These are phyloP conservation scores for Porodaedalea pini DNA, from an alignment of 1,284 basidiomycete species.

Conservation along the genomic window DNA sequence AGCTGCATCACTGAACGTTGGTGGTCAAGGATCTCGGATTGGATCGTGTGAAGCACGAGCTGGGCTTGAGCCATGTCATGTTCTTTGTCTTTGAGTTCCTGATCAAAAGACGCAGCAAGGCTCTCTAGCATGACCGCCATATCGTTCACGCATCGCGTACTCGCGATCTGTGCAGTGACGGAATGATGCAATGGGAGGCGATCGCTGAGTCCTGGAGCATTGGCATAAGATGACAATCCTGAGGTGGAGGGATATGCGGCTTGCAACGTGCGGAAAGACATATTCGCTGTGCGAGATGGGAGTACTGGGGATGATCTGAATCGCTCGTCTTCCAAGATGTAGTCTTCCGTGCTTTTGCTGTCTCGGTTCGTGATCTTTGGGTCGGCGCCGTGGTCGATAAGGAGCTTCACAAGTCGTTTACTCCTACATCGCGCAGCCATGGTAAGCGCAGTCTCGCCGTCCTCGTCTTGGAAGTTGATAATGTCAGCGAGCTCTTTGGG, in stretches of 20 bases:
- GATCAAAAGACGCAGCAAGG: conserved; percentile 90
- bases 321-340: conserved; percentile 97
- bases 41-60: conserved; percentile 82
- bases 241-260: conserved; percentile 45
- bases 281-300: conserved; percentile 55
- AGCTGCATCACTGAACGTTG: conserved; percentile 74
- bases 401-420: conserved; percentile 93
- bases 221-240: conserved; percentile 39
- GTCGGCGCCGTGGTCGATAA: conserved; percentile 96
- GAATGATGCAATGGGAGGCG: conserved; percentile 82
- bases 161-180: conserved; percentile 82
- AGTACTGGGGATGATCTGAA: conserved; percentile 89
- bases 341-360: conserved; percentile 97
- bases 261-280: conserved; percentile 68
- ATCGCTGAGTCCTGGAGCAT: conserved; percentile 50
- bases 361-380: conserved; percentile 95
- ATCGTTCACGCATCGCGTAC: conserved; percentile 80
- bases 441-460: conserved; percentile 96
- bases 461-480: conserved; percentile 99
- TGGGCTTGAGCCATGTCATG: conserved; percentile 90
- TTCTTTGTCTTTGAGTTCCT: conserved; percentile 89
- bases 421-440: conserved; percentile 95
- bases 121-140: conserved; percentile 86
- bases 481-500: conserved; percentile 97
- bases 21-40: conserved; percentile 89